These are phyloP conservation scores for Pochonia chlamydosporia DNA, from an alignment of 2,329 filamentous ascomycete genomes.

Conservation along the genomic window DNA sequence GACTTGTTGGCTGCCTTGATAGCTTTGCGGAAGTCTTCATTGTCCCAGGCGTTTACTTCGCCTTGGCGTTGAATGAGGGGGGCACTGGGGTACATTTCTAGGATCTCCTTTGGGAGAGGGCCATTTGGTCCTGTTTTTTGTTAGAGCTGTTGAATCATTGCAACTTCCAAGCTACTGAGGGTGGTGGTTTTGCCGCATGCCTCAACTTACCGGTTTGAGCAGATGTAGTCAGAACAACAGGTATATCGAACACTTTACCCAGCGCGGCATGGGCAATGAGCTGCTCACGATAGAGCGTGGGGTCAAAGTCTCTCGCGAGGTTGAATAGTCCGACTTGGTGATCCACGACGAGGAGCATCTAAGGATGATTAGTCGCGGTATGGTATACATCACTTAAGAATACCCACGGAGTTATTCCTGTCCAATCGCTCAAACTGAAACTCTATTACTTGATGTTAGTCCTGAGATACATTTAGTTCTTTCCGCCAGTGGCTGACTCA, in stretches of 20 bases:
- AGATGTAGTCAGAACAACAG: constrained; percentile 65
- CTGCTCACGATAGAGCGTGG: constrained; percentile 59
- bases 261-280: constrained; percentile 62
- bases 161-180: constrained; percentile 3
- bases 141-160: too few relatives aligned
- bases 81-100: constrained; percentile 53
- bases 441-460: background rate
- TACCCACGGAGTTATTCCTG: constrained; percentile 1
- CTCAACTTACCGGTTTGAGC: constrained; percentile 43
- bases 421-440: background rate
- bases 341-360: constrained; percentile 31
- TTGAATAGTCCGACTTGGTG: constrained; percentile 31
- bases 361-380: background rate
- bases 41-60: constrained; percentile 75
- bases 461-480: too few relatives aligned
- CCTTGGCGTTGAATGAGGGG: constrained; percentile 63
- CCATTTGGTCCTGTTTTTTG: constrained; percentile 60
- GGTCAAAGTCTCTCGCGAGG: constrained; percentile 58
- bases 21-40: constrained; percentile 59
- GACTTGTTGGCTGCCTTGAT: constrained; percentile 59
- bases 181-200: background rate
- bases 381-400: background rate
- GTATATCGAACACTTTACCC: constrained; percentile 58
- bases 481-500: too few relatives aligned
- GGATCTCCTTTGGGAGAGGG: constrained; percentile 45